These are phyloP conservation scores for Termitomyces sp. DNA, from an alignment of 1,284 basidiomycete genomes.

Conservation along the genomic window DNA sequence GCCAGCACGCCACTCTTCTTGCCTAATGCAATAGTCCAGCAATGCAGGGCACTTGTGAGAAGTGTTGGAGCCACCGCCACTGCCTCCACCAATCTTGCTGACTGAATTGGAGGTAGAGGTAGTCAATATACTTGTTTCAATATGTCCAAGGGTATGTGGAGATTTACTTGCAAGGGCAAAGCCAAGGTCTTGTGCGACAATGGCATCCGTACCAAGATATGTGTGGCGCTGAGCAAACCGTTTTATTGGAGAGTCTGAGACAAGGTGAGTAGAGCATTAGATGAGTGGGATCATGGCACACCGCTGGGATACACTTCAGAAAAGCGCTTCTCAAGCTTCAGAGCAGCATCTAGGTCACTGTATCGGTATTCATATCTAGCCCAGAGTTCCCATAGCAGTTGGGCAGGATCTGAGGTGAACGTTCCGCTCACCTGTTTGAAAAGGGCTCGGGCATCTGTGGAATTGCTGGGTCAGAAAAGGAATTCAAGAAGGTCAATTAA, in stretches of 20 bases:
- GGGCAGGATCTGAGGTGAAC: slow-evolving; percentile 77
- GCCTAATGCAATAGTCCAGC: slow-evolving; percentile 33
- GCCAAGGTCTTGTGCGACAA: slow-evolving; percentile 86
- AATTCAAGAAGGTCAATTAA: background rate
- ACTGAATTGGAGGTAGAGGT: background rate
- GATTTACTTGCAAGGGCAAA: slow-evolving; percentile 51
- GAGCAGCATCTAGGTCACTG: slow-evolving; percentile 85
- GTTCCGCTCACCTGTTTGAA: slow-evolving; percentile 86
- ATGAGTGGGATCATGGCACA: slow-evolving; percentile 28
- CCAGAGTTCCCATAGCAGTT: slow-evolving; percentile 94
- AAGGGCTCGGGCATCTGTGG: slow-evolving; percentile 85
- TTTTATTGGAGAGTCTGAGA: slow-evolving; percentile 76
- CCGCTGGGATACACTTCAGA: slow-evolving; percentile 84
- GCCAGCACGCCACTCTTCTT: slow-evolving; percentile 22
- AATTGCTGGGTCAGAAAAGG: slow-evolving; percentile 6
- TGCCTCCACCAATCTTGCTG: background rate
- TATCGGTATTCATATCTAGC: slow-evolving; percentile 93
- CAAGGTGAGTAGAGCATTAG: background rate
- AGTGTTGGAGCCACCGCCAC: background rate
- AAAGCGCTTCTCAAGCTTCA: slow-evolving; percentile 86
- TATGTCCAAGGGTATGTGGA: slow-evolving; percentile 35
- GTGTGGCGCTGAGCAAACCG: slow-evolving; percentile 87
- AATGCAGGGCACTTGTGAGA: slow-evolving; percentile 43
- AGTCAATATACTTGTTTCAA: slow-evolving; percentile 38
- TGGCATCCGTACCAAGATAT: slow-evolving; percentile 86